Evolutionary conservation across 768 basidiomycete species (phyloP).

Genomic region (Xerocomellus amylosporus): DNA sequence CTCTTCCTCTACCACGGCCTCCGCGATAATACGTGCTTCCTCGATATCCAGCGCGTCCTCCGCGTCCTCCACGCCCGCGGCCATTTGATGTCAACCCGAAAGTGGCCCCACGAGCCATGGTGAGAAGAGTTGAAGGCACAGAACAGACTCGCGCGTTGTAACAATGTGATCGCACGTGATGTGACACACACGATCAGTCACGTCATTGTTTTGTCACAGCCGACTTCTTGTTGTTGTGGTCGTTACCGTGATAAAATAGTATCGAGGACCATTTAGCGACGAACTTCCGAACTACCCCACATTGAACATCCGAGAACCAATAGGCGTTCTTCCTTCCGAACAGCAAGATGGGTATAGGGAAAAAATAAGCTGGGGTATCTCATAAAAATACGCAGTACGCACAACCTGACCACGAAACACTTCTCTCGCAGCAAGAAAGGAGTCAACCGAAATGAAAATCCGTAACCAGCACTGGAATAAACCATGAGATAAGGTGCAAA

Average conservation of each 20-base stretch:
- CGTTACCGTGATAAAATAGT: background rate
- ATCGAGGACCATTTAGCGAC: background rate
- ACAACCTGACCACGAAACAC: slow-evolving; percentile 4
- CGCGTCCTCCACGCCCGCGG: slow-evolving; percentile 38
- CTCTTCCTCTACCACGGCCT: slow-evolving; percentile 49
- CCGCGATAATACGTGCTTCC: slow-evolving; percentile 41
- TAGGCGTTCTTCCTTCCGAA: background rate
- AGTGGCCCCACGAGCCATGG: slow-evolving; percentile 45
- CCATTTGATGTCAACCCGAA: slow-evolving; percentile 57
- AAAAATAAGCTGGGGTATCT: slow-evolving; percentile 26
- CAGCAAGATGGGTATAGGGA: slow-evolving; percentile 1
- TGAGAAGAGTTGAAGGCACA: background rate
- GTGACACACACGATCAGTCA: slow-evolving; percentile 30
- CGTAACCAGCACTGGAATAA: slow-evolving; percentile 23
- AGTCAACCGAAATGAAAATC: slow-evolving; percentile 10
- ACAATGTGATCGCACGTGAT: slow-evolving; percentile 16
- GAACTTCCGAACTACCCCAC: background rate
- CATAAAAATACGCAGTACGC: slow-evolving; percentile 17
- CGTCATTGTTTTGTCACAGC: slow-evolving; percentile 6
- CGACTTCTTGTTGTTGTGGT: too few relatives aligned
- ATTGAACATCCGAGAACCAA: background rate
- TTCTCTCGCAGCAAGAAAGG: slow-evolving; percentile 3
- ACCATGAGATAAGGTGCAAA: slow-evolving; percentile 2
- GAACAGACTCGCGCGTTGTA: slow-evolving; percentile 7
- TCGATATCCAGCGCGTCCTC: slow-evolving; percentile 36